phyloP scores from a whole-genome alignment of 345 rosid species.

The Balakata baccata region DNA sequence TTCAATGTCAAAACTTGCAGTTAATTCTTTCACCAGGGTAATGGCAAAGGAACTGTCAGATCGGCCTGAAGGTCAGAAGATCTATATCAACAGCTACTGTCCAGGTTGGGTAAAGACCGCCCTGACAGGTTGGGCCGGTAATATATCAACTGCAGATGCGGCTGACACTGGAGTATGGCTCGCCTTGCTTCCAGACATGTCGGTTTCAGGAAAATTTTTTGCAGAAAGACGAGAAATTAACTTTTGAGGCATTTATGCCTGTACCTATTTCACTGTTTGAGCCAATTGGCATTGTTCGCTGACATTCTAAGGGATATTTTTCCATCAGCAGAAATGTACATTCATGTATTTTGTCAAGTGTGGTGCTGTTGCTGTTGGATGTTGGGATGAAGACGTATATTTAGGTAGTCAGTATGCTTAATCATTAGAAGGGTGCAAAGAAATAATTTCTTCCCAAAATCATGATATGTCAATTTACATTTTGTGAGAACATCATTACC shows the following conservation, averaged over 20 bases:
- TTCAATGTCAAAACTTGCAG: constrained; percentile 84
- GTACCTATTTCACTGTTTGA: neutral
- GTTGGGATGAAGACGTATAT: neutral
- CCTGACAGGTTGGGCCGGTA: constrained; percentile 95
- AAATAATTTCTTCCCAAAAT: neutral
- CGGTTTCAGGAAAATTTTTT: constrained; percentile 75
- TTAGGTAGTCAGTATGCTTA: neutral
- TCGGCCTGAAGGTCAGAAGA: constrained; percentile 73
- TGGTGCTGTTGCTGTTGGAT: neutral
- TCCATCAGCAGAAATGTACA: neutral
- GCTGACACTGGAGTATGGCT: constrained; percentile 98
- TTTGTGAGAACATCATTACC: neutral
- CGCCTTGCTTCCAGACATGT: constrained; percentile 67
- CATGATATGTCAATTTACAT: neutral
- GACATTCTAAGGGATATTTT: neutral
- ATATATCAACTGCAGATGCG: constrained; percentile 64
- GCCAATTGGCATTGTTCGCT: neutral
- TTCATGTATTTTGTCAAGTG: neutral
- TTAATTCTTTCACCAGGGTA: constrained; percentile 68
- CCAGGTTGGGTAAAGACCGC: constrained; percentile 99
- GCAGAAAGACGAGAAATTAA: constrained; percentile 86
- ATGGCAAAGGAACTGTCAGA: constrained; percentile 54
- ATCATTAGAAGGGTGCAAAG: neutral
- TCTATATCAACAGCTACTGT: constrained; percentile 79
- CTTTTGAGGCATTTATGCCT: constrained; percentile 36